phyloP scores from a whole-genome alignment of 1,139 yeast species.

The Suhomyces kunorum region DNA sequence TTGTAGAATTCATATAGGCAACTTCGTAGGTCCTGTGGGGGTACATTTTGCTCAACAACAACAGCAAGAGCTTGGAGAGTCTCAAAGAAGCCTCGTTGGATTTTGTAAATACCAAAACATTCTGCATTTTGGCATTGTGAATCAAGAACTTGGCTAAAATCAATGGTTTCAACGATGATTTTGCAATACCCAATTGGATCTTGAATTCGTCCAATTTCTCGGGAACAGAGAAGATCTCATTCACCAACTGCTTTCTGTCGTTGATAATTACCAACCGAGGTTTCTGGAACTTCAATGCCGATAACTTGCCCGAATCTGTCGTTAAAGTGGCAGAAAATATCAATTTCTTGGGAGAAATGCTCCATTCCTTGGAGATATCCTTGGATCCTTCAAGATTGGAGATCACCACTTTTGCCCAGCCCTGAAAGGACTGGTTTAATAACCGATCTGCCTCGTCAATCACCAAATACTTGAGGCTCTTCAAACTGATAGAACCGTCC shows the following conservation, averaged over 20 bases:
- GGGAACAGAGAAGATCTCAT: conserved; percentile 60
- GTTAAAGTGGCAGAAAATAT: conserved; percentile 93
- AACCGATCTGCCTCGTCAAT: conserved; percentile 95
- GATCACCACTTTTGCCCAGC: conserved; percentile 81
- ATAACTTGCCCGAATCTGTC: conserved; percentile 84
- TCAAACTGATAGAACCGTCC: conserved; percentile 39
- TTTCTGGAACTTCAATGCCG: conserved; percentile 62
- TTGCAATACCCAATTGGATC: conserved; percentile 54
- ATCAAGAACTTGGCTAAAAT: conserved; percentile 59
- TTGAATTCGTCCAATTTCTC: conserved; percentile 52
- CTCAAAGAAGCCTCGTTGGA: conserved; percentile 87
- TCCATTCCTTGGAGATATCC: conserved; percentile 30
- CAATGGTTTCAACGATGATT: conserved; percentile 72
- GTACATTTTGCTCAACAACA: conserved; percentile 38
- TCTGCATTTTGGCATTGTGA: conserved; percentile 27
- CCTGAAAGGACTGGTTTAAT: conserved; percentile 87
- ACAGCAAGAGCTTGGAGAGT: conserved; percentile 58
- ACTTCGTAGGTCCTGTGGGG: conserved; percentile 19
- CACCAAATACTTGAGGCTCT: conserved; percentile 64
- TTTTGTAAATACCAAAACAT: conserved; percentile 70
- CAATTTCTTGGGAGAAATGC: conserved; percentile 51
- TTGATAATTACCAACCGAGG: conserved; percentile 78
- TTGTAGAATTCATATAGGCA: conserved; percentile 45
- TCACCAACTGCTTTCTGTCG: conserved; percentile 49
- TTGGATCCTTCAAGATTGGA: conserved; percentile 38